These are phyloP conservation scores for Colletotrichum sp. DNA, from an alignment of 2,329 filamentous ascomycete genomes.

Conservation along the genomic window DNA sequence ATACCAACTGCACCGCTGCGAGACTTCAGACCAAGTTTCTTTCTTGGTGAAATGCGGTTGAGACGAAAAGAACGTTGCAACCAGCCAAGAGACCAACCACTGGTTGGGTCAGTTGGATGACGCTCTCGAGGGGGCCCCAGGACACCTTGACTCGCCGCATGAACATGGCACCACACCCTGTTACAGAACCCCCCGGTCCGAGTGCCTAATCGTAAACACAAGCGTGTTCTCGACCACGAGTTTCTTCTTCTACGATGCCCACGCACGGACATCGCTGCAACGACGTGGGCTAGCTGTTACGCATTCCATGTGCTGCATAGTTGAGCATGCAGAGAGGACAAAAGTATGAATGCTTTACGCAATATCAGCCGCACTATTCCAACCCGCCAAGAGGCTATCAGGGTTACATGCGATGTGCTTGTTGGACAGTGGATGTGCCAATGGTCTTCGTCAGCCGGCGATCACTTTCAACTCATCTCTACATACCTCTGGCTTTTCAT, in stretches of 20 bases:
- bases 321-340: neutral
- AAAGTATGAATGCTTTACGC: neutral
- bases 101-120: neutral
- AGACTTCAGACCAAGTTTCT: neutral
- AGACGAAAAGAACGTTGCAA: neutral
- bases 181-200: conserved; percentile 12
- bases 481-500: neutral
- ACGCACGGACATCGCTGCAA: neutral
- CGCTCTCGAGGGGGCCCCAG: neutral
- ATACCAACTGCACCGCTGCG: too few relatives aligned
- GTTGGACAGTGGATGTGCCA: neutral
- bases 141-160: neutral
- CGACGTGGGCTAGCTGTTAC: neutral
- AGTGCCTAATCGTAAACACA: neutral
- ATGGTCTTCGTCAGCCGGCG: neutral
- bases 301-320: neutral
- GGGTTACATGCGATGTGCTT: neutral
- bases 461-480: neutral
- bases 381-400: neutral
- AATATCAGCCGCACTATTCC: neutral
- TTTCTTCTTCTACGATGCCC: neutral
- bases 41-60: neutral
- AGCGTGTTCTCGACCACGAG: neutral
- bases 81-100: neutral
- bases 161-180: neutral